Percentiles rank a stretch among this genome's conserved stretches.
These are phyloP conservation scores for Hypoxylon perforatum DNA, from an alignment of 495 filamentous ascomycete species.

Conservation along the genomic window DNA sequence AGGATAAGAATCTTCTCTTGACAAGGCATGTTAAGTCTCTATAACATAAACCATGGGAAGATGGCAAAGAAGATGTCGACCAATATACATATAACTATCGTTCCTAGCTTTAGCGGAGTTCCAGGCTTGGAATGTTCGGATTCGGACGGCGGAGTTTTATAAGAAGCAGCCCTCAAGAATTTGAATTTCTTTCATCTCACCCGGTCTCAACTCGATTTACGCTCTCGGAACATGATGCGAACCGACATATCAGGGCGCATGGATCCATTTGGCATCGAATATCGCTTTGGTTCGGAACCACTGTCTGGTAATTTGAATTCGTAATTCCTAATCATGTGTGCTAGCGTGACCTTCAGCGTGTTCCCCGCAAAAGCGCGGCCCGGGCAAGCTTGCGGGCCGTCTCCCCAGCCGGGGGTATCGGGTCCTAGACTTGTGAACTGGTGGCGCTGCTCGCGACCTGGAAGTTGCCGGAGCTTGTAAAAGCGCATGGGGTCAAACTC, in stretches of 20 bases:
- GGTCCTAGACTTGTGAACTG: constrained; percentile 44
- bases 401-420: constrained; percentile 45
- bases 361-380: constrained; percentile 52
- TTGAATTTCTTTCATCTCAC: too few relatives aligned
- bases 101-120: too few relatives aligned
- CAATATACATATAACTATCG: too few relatives aligned
- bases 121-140: too few relatives aligned
- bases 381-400: constrained; percentile 47
- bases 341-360: constrained; percentile 54
- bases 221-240: constrained; percentile 4
- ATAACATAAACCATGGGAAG: too few relatives aligned
- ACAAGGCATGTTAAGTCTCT: too few relatives aligned
- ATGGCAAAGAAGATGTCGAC: too few relatives aligned
- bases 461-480: constrained; percentile 40
- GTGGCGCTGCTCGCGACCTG: constrained; percentile 42
- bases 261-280: constrained; percentile 1
- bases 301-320: constrained; percentile 50
- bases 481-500: constrained; percentile 32
- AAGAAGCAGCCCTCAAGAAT: too few relatives aligned
- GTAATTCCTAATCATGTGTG: constrained; percentile 48
- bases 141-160: too few relatives aligned
- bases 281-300: not conserved
- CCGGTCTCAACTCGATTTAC: not conserved
- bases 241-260: constrained; percentile 1
- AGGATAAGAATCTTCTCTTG: too few relatives aligned